Percentiles rank a stretch among this genome's conserved stretches.
phyloP scores from a whole-genome alignment of 495 filamentous ascomycete genomes.

The Xylaria palmicola region DNA sequence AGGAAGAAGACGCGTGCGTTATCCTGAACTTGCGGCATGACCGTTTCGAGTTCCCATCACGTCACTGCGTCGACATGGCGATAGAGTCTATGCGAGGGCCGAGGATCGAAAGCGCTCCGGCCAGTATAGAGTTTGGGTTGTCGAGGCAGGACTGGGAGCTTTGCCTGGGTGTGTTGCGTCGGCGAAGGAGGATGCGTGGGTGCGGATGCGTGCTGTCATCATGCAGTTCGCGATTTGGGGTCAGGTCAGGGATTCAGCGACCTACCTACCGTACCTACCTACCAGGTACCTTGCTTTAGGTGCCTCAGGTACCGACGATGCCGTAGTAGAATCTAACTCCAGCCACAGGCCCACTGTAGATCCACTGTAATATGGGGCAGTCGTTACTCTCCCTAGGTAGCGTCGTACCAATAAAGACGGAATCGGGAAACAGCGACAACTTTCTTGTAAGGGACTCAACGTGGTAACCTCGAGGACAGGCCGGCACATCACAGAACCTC shows the following conservation, averaged over 20 bases:
- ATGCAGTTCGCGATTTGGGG: not conserved
- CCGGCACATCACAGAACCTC: not conserved
- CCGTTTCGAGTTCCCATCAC: constrained; percentile 27
- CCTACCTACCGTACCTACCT: too few relatives aligned
- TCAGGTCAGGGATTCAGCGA: too few relatives aligned
- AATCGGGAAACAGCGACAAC: too few relatives aligned
- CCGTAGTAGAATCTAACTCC: not conserved
- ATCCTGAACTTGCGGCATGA: constrained; percentile 37
- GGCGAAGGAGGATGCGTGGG: not conserved
- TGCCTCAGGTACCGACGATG: too few relatives aligned
- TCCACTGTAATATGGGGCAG: not conserved
- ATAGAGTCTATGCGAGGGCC: constrained; percentile 8
- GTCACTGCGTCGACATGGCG: constrained; percentile 23
- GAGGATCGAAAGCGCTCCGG: not conserved
- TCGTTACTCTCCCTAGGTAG: too few relatives aligned
- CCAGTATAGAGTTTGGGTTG: not conserved
- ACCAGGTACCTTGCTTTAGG: too few relatives aligned
- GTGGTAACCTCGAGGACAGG: too few relatives aligned
- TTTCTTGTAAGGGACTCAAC: too few relatives aligned
- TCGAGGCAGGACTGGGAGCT: not conserved
- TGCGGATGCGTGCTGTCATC: constrained; percentile 8
- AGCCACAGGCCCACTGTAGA: not conserved
- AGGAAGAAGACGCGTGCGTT: constrained; percentile 39
- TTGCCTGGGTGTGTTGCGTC: not conserved
- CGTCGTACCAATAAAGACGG: too few relatives aligned